Conservation (phyloP, 768 basidiomycete genomes). For the Boletus pseudo-olivaceus region DNA sequence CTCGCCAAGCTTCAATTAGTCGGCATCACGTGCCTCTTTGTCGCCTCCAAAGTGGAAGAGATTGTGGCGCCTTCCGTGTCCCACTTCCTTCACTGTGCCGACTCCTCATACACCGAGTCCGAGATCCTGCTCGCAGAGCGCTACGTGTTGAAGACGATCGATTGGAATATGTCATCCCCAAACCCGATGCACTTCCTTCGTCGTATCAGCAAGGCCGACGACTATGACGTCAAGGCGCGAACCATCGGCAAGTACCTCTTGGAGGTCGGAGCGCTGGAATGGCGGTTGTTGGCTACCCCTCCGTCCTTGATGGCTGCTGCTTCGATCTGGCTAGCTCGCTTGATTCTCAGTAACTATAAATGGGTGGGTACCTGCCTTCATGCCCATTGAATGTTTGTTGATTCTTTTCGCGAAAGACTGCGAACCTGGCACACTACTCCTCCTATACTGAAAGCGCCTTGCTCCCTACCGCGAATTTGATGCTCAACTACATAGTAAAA, state of each 20-base stretch:
- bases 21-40: slow-evolving; percentile 81
- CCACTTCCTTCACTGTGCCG: slow-evolving; percentile 78
- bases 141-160: slow-evolving; percentile 80
- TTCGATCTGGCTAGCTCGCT: slow-evolving; percentile 79
- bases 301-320: slow-evolving; percentile 83
- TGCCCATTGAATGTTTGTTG: not conserved
- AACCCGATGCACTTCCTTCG: slow-evolving; percentile 88
- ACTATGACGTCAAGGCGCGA: slow-evolving; percentile 79
- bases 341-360: slow-evolving; percentile 72
- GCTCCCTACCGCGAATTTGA: slow-evolving; percentile 76
- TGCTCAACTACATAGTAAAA: slow-evolving; percentile 84
- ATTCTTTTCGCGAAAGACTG: slow-evolving; percentile 47
- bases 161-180: slow-evolving; percentile 83
- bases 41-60: slow-evolving; percentile 92
- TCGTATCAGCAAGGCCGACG: slow-evolving; percentile 89
- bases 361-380: slow-evolving; percentile 64
- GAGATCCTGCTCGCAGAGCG: slow-evolving; percentile 89
- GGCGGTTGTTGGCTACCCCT: slow-evolving; percentile 66
- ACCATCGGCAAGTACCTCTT: slow-evolving; percentile 90
- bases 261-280: slow-evolving; percentile 82
- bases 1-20: slow-evolving; percentile 87
- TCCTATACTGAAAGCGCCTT: slow-evolving; percentile 79
- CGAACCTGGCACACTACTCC: slow-evolving; percentile 85
- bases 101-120: slow-evolving; percentile 68
- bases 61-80: slow-evolving; percentile 81